phyloP scores from a whole-genome alignment of 2,329 filamentous ascomycete species.

The Stromatinia cepivora region DNA sequence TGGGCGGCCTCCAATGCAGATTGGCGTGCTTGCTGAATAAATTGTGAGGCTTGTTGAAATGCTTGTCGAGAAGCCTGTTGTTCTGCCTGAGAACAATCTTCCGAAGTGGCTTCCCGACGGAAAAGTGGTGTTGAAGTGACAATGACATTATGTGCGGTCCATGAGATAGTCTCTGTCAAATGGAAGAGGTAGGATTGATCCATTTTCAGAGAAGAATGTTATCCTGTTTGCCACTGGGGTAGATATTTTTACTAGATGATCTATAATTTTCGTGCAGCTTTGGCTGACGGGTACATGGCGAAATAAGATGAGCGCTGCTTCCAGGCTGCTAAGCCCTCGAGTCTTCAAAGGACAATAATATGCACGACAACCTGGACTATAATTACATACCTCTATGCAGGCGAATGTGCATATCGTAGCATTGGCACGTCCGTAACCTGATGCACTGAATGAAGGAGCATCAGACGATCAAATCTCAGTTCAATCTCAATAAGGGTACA shows the following conservation, averaged over 20 bases:
- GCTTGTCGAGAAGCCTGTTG: constrained; percentile 34
- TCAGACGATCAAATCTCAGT: not conserved
- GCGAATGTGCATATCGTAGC: not conserved
- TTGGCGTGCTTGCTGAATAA: constrained; percentile 31
- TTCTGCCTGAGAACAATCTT: constrained; percentile 29
- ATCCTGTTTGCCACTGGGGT: not conserved
- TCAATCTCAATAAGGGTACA: not conserved
- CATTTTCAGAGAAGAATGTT: not conserved
- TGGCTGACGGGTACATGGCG: not conserved
- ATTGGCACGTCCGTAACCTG: not conserved
- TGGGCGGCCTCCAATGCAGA: constrained; percentile 33
- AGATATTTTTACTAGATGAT: not conserved
- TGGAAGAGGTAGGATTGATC: not conserved
- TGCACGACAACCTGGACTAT: not conserved
- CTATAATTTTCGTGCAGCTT: not conserved
- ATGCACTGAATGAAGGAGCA: not conserved
- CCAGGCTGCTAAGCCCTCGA: not conserved
- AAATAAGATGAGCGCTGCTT: not conserved
- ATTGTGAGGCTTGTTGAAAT: constrained; percentile 31
- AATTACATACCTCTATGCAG: not conserved
- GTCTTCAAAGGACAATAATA: not conserved
- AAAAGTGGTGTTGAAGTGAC: constrained; percentile 36
- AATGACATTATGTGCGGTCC: constrained; percentile 20
- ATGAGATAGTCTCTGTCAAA: not conserved
- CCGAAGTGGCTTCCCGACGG: constrained; percentile 30